Base-by-base conservation (phyloP, 768 basidiomycete genomes). In the Tricholoma furcatifolium region DNA sequence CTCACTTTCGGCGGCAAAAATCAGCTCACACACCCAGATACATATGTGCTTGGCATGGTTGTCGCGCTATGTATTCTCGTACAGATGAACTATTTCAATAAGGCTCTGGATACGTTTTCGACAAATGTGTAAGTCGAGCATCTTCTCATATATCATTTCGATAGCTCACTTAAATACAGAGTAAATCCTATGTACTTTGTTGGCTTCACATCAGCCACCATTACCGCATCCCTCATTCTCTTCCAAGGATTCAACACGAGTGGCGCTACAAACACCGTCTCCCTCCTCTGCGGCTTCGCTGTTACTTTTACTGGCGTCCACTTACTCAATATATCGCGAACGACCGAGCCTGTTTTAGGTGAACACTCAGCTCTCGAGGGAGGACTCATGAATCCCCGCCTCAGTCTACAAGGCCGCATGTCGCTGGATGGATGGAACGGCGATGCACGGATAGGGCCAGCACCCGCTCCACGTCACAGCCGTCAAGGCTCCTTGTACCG, bases 151-250 rank as follows among this genome's bases (percentile, higher is more conserved):
- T 9, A 55, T 35, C 20, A 15, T 27, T 35, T 24, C 51, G 20
- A 44, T 55, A 2, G 51, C 47, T 44, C 9, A 36, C 15, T 43
- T 32, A 27, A 20, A 2, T 40, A 20, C 59, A 96, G 93, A 44
- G 95, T 98, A 47, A 98, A 98, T 67, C 96, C 95, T 0, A 88
- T 97, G 77, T 98, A 98, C 72, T 98, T 94, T 64, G 96, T 98
- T 68, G 88, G 91, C 67, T 99, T 99, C 74, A 92, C 93, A 15
- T 90, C 91, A 2, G 87, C 88, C 4, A 98, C 95, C 43, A 88
- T 96, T 64, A 77, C 97, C 39, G 93, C 97, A 0, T 97, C 93
- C 55, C 81, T 97, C 54, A 96, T 99, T 62, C 81, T 99, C 56
- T 98, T 98, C 80, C 90, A 94, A 75, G 97, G 97, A 0, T 89